Percentiles rank a stretch among this genome's conserved stretches.
Conservation (phyloP, 805 yeast genomes). For the Komagataella pseudopastoris region DNA sequence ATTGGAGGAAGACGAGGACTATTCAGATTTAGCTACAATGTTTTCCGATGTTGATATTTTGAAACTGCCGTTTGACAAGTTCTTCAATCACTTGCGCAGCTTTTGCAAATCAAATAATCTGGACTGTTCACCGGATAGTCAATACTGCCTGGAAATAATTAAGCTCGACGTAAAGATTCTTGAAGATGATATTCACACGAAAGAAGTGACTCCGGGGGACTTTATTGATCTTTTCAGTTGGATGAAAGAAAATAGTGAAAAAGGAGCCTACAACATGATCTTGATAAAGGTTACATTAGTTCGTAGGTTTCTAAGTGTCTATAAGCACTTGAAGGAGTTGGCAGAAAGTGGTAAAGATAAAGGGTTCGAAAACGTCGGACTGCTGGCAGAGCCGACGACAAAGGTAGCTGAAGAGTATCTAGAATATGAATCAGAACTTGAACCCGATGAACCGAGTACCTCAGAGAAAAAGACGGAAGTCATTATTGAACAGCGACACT, state of each 20-base stretch:
- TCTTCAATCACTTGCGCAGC: constrained; percentile 3
- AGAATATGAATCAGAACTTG: neutral
- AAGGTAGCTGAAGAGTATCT: neutral
- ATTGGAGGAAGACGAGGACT: neutral
- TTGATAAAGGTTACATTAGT: constrained; percentile 8
- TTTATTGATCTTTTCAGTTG: constrained; percentile 8
- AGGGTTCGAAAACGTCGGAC: neutral
- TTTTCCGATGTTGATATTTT: constrained; percentile 11
- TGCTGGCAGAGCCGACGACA: neutral
- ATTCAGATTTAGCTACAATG: constrained; percentile 2
- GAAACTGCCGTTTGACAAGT: constrained; percentile 4
- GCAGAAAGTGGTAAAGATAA: constrained; percentile 6
- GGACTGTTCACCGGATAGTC: constrained; percentile 3
- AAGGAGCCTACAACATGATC: constrained; percentile 9
- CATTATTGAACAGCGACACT: neutral
- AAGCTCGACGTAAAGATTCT: constrained; percentile 11
- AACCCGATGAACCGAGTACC: neutral
- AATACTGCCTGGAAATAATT: constrained; percentile 8
- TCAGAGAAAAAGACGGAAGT: neutral
- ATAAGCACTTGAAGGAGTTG: constrained; percentile 2
- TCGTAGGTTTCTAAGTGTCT: constrained; percentile 6
- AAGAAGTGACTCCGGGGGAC: constrained; percentile 8
- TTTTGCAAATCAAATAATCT: constrained; percentile 2
- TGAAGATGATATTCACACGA: constrained; percentile 11
- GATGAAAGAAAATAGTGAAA: constrained; percentile 10